Base-by-base conservation (phyloP, 1,284 basidiomycete species). In the Gomphus bonarii region DNA sequence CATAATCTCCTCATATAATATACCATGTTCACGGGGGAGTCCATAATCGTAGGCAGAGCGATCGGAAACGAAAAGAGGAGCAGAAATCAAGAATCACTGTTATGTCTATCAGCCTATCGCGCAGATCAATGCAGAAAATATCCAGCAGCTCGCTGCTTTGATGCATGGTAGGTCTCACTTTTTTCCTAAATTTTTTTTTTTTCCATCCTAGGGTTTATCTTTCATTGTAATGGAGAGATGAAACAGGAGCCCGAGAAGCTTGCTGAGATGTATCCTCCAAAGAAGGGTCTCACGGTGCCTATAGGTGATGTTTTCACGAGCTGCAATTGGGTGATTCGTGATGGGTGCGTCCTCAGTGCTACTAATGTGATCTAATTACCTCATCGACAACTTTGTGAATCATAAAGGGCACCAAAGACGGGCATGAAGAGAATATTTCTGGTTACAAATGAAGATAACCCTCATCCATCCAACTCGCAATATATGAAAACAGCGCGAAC, bases 341-440 rank as follows among this genome's bases (percentile, higher is more conserved):
- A 93, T 65, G 84, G 86, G 93, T 94, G 61, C 65, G 77, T 68
- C 48, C 16, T 54, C n/a, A 25, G 6, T 38, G 46, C 8, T 28
- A 14, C 10, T n/a, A 47, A 16, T 12, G 48, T 36, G 7, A 7
- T 4, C 16, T 44, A 22, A 11, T 3, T 20, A 20, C 31, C 22
- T 30, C 20, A 48, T 28, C 8, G n/a, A 38, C 49, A 30, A 48
- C 28, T 7, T 16, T 30, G 25, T 16, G 25, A 16, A 16, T 48
- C 12, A 20, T 25, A 38, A 61, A 93, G 91, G 14, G 91, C 80
- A 55, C 89, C 83, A 4, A 93, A 91, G 64, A 87, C 85, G 0
- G 91, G 92, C 0, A 84, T 86, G 35, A 95, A 95, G 66, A 84
- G 95, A 9, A 80, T 98, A 1, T 97, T 98, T 66, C 76, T 94